These are phyloP conservation scores for Phialophora expanda DNA, from an alignment of 2,329 filamentous ascomycete species.

Conservation along the genomic window DNA sequence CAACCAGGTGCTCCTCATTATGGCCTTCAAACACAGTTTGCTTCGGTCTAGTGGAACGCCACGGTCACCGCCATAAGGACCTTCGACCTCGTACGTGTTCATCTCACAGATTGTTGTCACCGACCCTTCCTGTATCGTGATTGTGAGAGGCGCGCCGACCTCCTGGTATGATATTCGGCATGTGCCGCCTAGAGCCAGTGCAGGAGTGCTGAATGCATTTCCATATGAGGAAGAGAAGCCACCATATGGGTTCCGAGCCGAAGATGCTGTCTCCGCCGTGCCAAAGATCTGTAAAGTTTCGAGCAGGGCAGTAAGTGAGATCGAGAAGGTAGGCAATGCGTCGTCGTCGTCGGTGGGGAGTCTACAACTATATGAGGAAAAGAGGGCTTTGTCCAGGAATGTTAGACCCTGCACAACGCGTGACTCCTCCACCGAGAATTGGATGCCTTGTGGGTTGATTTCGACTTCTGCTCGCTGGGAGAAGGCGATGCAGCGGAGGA, in stretches of 20 bases:
- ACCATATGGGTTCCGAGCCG: slow-evolving; percentile 41
- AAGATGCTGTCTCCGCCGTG: slow-evolving; percentile 67
- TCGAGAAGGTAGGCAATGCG: slow-evolving; percentile 74
- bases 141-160: slow-evolving; percentile 77
- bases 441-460: slow-evolving; percentile 81
- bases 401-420: slow-evolving; percentile 89
- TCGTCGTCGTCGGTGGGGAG: slow-evolving; percentile 46
- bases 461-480: slow-evolving; percentile 67
- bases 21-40: slow-evolving; percentile 84
- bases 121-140: slow-evolving; percentile 83
- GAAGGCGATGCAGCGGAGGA: slow-evolving; percentile 68
- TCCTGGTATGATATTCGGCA: slow-evolving; percentile 80
- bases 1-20: slow-evolving; percentile 71
- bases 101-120: slow-evolving; percentile 89
- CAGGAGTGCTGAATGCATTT: slow-evolving; percentile 81
- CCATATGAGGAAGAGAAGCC: slow-evolving; percentile 51
- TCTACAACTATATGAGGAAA: slow-evolving; percentile 80
- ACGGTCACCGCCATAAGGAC: slow-evolving; percentile 62
- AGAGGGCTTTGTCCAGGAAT: slow-evolving; percentile 86
- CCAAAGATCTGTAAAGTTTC: slow-evolving; percentile 97
- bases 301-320: slow-evolving; percentile 83
- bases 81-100: slow-evolving; percentile 72
- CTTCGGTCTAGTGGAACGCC: slow-evolving; percentile 88
- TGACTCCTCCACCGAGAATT: slow-evolving; percentile 85
- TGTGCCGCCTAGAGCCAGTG: slow-evolving; percentile 80